Conservation (phyloP, 495 filamentous ascomycete species). For the Pseudevernia furfuracea region DNA sequence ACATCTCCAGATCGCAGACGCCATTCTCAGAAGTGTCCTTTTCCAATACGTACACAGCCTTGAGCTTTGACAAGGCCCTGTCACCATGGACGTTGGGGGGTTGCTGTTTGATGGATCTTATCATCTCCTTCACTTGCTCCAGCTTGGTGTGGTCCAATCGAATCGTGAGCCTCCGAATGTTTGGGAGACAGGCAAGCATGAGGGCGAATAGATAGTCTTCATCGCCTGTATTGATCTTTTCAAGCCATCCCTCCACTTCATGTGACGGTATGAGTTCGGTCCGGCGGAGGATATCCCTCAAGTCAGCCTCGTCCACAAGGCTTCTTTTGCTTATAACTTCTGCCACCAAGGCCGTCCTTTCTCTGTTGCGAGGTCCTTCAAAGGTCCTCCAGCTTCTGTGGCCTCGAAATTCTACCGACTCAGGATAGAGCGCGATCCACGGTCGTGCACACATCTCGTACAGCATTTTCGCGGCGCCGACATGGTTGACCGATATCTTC, state of each 20-base stretch:
- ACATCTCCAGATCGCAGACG: conserved; percentile 21
- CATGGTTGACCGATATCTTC: conserved; percentile 16
- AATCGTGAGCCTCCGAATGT: conserved; percentile 16
- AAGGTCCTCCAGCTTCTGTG: conserved; percentile 20
- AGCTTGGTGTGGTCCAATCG: conserved; percentile 17
- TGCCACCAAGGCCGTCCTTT: conserved; percentile 12
- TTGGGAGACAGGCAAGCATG: conserved; percentile 21
- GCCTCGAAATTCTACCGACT: conserved; percentile 14
- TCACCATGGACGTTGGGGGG: background rate
- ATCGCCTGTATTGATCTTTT: conserved; percentile 14
- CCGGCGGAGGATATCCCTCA: conserved; percentile 7
- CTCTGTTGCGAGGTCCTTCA: conserved; percentile 14
- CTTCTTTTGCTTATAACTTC: conserved; percentile 10
- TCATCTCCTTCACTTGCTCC: conserved; percentile 24
- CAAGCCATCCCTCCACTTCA: conserved; percentile 12
- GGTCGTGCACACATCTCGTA: conserved; percentile 23
- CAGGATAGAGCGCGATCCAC: conserved; percentile 22
- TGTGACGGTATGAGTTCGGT: conserved; percentile 16
- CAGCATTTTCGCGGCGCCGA: conserved; percentile 19
- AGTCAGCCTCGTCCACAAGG: conserved; percentile 12
- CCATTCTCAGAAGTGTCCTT: conserved; percentile 10
- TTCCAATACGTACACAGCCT: conserved; percentile 15
- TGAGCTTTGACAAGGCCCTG: conserved; percentile 19
- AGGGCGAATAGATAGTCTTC: conserved; percentile 23
- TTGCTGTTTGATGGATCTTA: conserved; percentile 20